Conservation (phyloP, 2,329 filamentous ascomycete genomes). For the Aspergillus sp. region DNA sequence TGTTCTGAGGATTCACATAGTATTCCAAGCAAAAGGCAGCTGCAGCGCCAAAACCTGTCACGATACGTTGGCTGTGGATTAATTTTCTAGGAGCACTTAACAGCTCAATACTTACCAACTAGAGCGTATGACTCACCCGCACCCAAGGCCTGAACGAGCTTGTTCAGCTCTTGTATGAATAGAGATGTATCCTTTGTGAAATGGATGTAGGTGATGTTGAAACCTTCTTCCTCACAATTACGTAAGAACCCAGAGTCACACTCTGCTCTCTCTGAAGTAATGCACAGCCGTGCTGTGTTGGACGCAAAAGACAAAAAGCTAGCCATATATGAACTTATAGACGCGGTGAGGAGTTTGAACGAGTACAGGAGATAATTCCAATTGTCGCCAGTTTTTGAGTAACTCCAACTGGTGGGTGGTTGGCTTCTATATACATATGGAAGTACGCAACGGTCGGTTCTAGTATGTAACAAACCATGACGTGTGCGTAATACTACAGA, state of each 20-base stretch:
- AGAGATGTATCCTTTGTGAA: not conserved
- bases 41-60: conserved; percentile 31
- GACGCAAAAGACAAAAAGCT: not conserved
- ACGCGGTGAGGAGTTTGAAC: not conserved
- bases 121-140: not conserved
- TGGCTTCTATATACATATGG: no score
- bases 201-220: not conserved
- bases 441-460: no score
- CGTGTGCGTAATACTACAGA: no score
- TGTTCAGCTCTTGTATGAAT: not conserved
- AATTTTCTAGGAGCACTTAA: not conserved
- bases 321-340: not conserved
- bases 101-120: not conserved
- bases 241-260: not conserved
- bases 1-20: conserved; percentile 4
- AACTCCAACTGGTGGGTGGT: no score
- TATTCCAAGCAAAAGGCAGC: conserved; percentile 27
- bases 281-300: not conserved
- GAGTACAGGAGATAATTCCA: not conserved
- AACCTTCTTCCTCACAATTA: not conserved
- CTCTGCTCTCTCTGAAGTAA: not conserved
- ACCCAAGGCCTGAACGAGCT: not conserved
- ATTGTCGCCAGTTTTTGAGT: not conserved
- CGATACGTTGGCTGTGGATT: not conserved
- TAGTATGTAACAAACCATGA: no score